Evolutionary conservation across 73 alveolate species (phyloP).

Genomic region (Loxodes magnus): DNA sequence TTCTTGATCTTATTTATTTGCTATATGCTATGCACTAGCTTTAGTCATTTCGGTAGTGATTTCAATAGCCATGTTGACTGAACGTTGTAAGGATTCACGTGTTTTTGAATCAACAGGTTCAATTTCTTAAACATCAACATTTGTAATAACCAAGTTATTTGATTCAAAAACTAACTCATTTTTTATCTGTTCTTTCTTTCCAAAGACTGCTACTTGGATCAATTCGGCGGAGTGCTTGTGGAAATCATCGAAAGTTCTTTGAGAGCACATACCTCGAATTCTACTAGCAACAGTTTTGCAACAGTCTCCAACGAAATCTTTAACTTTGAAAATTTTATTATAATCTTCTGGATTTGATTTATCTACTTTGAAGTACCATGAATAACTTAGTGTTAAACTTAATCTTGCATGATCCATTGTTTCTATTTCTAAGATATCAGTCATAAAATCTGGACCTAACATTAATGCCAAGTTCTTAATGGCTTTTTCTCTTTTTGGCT

Average conservation of each 20-base stretch:
- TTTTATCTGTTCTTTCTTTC: slow-evolving; percentile 32
- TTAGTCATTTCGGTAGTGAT: slow-evolving; percentile 34
- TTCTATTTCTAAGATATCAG: slow-evolving; percentile 54
- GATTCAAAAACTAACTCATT: slow-evolving; percentile 29
- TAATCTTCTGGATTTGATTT: slow-evolving; percentile 26
- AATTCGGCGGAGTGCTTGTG: slow-evolving; percentile 40
- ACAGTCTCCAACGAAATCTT: slow-evolving; percentile 70
- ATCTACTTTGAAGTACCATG: slow-evolving; percentile 53
- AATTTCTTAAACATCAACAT: slow-evolving; percentile 50
- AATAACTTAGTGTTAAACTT: slow-evolving; percentile 38
- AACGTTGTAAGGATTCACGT: slow-evolving; percentile 25
- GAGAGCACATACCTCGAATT: slow-evolving; percentile 64
- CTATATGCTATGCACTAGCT: slow-evolving; percentile 36
- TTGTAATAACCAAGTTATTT: slow-evolving; percentile 40
- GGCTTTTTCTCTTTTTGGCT: slow-evolving; percentile 43
- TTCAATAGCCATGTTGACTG: slow-evolving; percentile 56
- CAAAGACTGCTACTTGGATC: slow-evolving; percentile 48
- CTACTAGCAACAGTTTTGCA: slow-evolving; percentile 69
- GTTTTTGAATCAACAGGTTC: slow-evolving; percentile 57
- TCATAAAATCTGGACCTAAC: slow-evolving; percentile 66
- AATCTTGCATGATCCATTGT: slow-evolving; percentile 74
- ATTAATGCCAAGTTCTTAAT: slow-evolving; percentile 27
- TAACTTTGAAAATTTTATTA: slow-evolving; percentile 41
- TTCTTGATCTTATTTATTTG: slow-evolving; percentile 23
- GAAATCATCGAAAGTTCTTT: slow-evolving; percentile 48